phyloP scores from a whole-genome alignment of 2,329 filamentous ascomycete species.

The Aureobasidium sp. region DNA sequence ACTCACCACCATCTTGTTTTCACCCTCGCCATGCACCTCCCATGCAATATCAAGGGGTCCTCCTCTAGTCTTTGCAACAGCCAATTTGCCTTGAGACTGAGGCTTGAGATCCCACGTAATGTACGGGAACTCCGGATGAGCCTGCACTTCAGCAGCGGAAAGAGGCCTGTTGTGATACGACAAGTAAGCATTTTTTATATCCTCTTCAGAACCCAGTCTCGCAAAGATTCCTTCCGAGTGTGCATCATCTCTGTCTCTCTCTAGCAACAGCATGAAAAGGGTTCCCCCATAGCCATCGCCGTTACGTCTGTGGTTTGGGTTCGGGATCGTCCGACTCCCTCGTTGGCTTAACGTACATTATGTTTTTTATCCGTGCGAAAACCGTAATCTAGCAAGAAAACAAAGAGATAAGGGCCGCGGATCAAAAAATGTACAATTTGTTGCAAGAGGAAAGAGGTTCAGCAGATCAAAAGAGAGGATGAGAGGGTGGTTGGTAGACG shows the following conservation, averaged over 20 bases:
- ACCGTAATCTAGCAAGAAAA: not conserved
- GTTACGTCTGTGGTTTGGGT: not conserved
- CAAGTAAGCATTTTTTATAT: not conserved
- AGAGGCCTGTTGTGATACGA: slow-evolving; percentile 24
- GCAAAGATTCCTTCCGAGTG: not conserved
- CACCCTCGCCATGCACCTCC: slow-evolving; percentile 70
- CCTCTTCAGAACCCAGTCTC: too few relatives aligned
- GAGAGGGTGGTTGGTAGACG: not conserved
- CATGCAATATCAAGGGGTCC: slow-evolving; percentile 69
- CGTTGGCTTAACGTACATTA: not conserved
- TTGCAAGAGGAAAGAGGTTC: not conserved
- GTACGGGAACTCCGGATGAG: slow-evolving; percentile 58
- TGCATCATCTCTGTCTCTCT: not conserved
- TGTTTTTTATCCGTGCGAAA: not conserved
- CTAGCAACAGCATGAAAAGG: not conserved
- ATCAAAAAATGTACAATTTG: not conserved
- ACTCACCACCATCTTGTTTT: slow-evolving; percentile 64
- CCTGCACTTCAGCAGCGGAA: slow-evolving; percentile 49
- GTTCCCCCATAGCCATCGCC: not conserved
- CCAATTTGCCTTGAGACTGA: slow-evolving; percentile 48
- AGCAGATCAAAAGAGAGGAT: not conserved
- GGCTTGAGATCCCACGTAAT: slow-evolving; percentile 63
- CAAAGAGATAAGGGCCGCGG: not conserved
- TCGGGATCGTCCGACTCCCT: not conserved
- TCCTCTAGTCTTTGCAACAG: slow-evolving; percentile 61